Base-by-base conservation (phyloP, 1,284 basidiomycete species). In the Veloboletus limbatus region DNA sequence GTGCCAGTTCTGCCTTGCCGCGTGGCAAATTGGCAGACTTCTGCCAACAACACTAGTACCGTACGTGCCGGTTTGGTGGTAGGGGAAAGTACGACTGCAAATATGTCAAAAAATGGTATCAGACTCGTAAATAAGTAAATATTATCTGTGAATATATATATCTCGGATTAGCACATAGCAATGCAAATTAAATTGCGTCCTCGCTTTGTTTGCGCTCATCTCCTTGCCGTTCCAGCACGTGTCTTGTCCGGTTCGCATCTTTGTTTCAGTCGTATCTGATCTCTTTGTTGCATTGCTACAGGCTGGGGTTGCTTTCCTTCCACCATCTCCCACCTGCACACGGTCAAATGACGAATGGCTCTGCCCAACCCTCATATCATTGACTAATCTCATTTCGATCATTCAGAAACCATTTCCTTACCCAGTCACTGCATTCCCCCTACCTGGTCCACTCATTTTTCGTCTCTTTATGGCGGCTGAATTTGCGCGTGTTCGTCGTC, bases 321-420 rank as follows among this genome's bases (percentile, higher is more conserved):
- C n/a, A n/a, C n/a, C n/a, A n/a, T n/a, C n/a, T n/a, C n/a, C n/a
- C n/a, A n/a, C n/a, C n/a, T n/a, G n/a, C n/a, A n/a, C n/a, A n/a
- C 45, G 38, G 46, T 39, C 43, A 30, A 47, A 51, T 48, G 43
- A 40, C 58, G 62, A 48, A 62, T 62, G 62, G 46, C 51, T 33
- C 22, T 35, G 18, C 20, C 30, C 9, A 32, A n/a, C 34, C 28
- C 24, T 24, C 40, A 21, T 40, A 52, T 40, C 36, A 47, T 47
- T 61, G 45, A 65, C 35, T 14, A 43, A 40, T 47, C 28, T 32
- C 35, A 27, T 47, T 48, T 58, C 48, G 41, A 55, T 59, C 53
- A 26, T 48, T 45, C 40, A 20, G 18, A 45, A 45, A 30, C 58
- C 37, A 22, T 37, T 36, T 37, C 32, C 24, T 39, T 24, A 37